Conservation (phyloP, 345 rosid species). For the Cochlearia excelsa region DNA sequence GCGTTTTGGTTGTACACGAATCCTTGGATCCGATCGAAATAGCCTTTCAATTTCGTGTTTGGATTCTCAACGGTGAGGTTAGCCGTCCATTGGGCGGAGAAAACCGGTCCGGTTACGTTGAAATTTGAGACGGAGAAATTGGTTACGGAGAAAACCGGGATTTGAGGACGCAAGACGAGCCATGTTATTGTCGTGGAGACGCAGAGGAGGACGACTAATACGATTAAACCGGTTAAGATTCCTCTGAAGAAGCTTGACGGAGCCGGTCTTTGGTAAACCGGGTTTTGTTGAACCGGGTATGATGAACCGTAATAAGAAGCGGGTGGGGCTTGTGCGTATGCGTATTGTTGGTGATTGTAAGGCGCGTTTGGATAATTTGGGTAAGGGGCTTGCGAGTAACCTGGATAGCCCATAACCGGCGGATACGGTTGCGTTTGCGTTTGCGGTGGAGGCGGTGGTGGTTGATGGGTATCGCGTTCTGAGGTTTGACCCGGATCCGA, state of each 20-base stretch:
- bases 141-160: slow-evolving; percentile 37
- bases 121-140: slow-evolving; percentile 35
- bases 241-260: slow-evolving; percentile 39
- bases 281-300: slow-evolving; percentile 29
- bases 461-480: slow-evolving; percentile 30
- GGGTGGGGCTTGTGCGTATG: slow-evolving; percentile 43
- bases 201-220: slow-evolving; percentile 38
- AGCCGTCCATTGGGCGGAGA: slow-evolving; percentile 39
- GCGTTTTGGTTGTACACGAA: slow-evolving; percentile 21
- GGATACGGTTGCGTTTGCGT: slow-evolving; percentile 25
- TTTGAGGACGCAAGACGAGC: slow-evolving; percentile 38
- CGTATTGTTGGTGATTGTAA: slow-evolving; percentile 15
- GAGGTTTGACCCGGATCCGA: slow-evolving; percentile 28
- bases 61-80: slow-evolving; percentile 36
- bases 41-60: slow-evolving; percentile 39
- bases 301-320: slow-evolving; percentile 40
- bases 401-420: slow-evolving; percentile 37
- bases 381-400: slow-evolving; percentile 24
- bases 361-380: slow-evolving; percentile 32
- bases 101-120: slow-evolving; percentile 35
- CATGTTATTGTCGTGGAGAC: slow-evolving; percentile 34
- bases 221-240: slow-evolving; percentile 34
- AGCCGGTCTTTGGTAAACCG: slow-evolving; percentile 24
- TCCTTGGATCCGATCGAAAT: slow-evolving; percentile 35
- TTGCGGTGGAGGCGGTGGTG: slow-evolving; percentile 20